Base-by-base conservation (phyloP, 139 green algal species). In the Chlorella sp. region DNA sequence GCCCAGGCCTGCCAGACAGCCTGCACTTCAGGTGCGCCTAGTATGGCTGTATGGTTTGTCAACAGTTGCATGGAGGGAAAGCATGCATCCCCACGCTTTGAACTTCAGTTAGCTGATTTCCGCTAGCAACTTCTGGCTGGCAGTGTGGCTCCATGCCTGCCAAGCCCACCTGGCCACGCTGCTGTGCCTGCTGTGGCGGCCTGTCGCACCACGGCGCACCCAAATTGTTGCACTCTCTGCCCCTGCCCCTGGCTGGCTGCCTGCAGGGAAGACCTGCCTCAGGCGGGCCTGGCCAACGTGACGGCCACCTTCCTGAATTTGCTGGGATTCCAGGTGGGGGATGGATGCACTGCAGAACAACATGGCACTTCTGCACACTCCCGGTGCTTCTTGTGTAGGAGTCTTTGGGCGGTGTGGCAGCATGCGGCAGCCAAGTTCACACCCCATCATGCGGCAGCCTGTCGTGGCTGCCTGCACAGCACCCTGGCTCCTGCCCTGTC, bases 271-370 rank as follows among this genome's bases (percentile, higher is more conserved):
- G 94, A 96, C 86, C 85, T 97, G 36, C 89, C 88, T 0, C 30
- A 89, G 22, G 92, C 95, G 3, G 95, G 95, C 22, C 89, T 97
- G 37, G 90, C 95, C 40, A 97, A 96, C 86, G 91, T 97, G 42
- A 95, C 95, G 0, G 92, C 92, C 36, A 96, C 95, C 3, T 95
- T 94, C 90, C 91, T 97, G 40, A 96, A 97, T 89, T 90, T 97
- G 53, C 88, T 96, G 36, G 95, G 95, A 19, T 96, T 95, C 69
- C 73, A 96, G 86, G 92, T 48, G 7, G 37, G 78, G 30, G 9
- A 32, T 3, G 0, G n/a, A 4, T 40, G n/a, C 73, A 7, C 22
- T 21, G 75, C 75, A 42, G 68, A 12, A 4, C 26, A 36, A 12
- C 26, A 7, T n/a, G 26, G 26, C 68, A 77, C 26, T n/a, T 4